A percentile compares a stretch with the other conserved stretches of the same genome.
Conservation (phyloP, 2,329 filamentous ascomycete genomes). For the Hymenoscyphus fraxineus region DNA sequence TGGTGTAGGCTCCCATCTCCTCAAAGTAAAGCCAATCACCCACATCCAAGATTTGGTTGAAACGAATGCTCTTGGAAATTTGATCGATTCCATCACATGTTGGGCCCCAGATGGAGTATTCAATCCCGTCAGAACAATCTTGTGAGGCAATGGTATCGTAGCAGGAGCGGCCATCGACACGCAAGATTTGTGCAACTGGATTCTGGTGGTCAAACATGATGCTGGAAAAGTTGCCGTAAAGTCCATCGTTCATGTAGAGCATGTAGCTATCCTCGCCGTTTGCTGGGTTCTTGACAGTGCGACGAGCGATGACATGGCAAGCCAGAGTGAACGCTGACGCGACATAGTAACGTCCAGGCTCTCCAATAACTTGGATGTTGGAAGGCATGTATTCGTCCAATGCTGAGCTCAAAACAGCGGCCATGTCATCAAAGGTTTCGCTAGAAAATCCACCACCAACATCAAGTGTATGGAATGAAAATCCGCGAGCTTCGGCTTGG, state of each 20-base stretch:
- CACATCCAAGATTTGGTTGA: conserved; percentile 75
- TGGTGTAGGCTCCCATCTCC: conserved; percentile 98
- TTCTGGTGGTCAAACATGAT: conserved; percentile 99
- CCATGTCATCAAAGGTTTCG: conserved; percentile 90
- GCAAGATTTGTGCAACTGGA: conserved; percentile 77
- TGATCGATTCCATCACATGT: conserved; percentile 98
- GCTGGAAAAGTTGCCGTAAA: conserved; percentile 98
- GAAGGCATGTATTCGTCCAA: conserved; percentile 83
- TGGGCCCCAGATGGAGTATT: conserved; percentile 97
- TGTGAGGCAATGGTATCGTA: conserved; percentile 54
- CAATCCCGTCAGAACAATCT: conserved; percentile 51
- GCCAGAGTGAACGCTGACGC: conserved; percentile 90
- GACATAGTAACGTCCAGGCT: conserved; percentile 96
- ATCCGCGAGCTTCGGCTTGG: conserved; percentile 73
- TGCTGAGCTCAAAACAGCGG: conserved; percentile 71
- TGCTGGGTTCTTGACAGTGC: conserved; percentile 72
- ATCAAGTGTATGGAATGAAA: conserved; percentile 80
- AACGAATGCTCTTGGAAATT: conserved; percentile 76
- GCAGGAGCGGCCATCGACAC: conserved; percentile 53
- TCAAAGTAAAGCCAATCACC: conserved; percentile 99
- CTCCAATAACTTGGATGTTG: conserved; percentile 80
- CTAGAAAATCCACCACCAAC: conserved; percentile 90
- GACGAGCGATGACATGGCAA: conserved; percentile 92
- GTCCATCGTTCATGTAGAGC: conserved; percentile 95
- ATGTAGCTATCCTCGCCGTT: conserved; percentile 75